A percentile compares a stretch with the other conserved stretches of the same genome.
Conservation (phyloP, 805 yeast genomes). For the Huiozyma naganishii region DNA sequence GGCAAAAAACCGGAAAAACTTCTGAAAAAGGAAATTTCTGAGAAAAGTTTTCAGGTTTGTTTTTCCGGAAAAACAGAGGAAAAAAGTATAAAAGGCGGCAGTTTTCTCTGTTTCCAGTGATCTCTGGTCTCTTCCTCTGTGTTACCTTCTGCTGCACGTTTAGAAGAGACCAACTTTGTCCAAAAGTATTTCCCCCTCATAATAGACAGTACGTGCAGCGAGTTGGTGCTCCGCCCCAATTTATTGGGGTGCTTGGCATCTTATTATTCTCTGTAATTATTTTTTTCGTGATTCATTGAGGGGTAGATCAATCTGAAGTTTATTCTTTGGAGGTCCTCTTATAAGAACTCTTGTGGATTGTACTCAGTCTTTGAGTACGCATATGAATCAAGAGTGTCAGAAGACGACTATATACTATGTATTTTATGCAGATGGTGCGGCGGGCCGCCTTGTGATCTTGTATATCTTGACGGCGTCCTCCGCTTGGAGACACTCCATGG, state of each 20-base stretch:
- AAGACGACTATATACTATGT: conserved; percentile 17
- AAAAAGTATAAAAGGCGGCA: too few species aligned
- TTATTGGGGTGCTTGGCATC: too few species aligned
- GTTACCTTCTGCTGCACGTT: too few species aligned
- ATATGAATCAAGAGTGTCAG: conserved; percentile 30
- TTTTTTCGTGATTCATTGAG: conserved; percentile 25
- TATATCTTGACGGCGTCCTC: neutral
- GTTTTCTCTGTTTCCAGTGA: too few species aligned
- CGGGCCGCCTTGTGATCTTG: neutral
- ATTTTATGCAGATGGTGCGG: neutral
- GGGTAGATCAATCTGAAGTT: conserved; percentile 19
- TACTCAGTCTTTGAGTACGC: neutral
- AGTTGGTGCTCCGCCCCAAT: neutral
- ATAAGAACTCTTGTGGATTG: conserved; percentile 29
- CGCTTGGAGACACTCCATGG: conserved; percentile 12
- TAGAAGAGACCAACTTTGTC: conserved; percentile 39
- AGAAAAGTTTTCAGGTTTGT: too few species aligned
- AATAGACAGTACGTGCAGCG: conserved; percentile 49
- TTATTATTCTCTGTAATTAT: conserved; percentile 8
- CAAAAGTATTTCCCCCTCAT: conserved; percentile 49
- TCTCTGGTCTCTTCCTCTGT: too few species aligned
- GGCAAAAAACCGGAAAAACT: too few species aligned
- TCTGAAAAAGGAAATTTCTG: too few species aligned
- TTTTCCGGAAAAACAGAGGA: too few species aligned
- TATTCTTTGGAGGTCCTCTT: conserved; percentile 7